Evolutionary conservation across 768 basidiomycete genomes (phyloP).

Genomic region (Antrodiella citrinella): DNA sequence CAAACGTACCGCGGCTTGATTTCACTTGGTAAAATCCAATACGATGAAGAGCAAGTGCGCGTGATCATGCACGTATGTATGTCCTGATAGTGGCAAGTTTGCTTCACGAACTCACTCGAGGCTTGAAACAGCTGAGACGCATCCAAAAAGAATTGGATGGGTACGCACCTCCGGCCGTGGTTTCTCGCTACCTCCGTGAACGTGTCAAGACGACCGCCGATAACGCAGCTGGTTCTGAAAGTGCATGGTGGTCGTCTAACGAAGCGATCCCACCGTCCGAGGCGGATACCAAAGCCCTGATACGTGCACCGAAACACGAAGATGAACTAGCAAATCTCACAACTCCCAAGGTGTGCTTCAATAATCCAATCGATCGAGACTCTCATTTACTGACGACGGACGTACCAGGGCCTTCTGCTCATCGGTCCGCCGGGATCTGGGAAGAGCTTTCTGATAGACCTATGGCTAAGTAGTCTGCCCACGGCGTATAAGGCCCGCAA

Average conservation of each 20-base stretch:
- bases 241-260: conserved; percentile 25
- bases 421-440: conserved; percentile 47
- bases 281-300: conserved; percentile 24
- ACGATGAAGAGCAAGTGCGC: conserved; percentile 47
- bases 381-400: not conserved
- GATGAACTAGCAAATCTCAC: conserved; percentile 43
- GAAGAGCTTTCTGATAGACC: conserved; percentile 46
- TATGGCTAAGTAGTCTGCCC: conserved; percentile 47
- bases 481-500: conserved; percentile 45
- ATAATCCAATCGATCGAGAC: not conserved
- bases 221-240: conserved; percentile 10
- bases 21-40: conserved; percentile 35
- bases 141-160: conserved; percentile 37
- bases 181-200: conserved; percentile 21
- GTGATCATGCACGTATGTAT: conserved; percentile 39
- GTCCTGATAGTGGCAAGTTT: no score
- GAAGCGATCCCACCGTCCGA: conserved; percentile 14
- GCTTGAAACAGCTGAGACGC: conserved; percentile 41
- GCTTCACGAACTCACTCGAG: no score
- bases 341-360: conserved; percentile 38
- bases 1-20: conserved; percentile 41
- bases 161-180: conserved; percentile 40
- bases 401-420: conserved; percentile 36
- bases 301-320: conserved; percentile 36
- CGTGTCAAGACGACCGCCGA: conserved; percentile 1